Evolutionary conservation across 2,329 filamentous ascomycete species (phyloP).

Genomic region (Claviceps arundinis): DNA sequence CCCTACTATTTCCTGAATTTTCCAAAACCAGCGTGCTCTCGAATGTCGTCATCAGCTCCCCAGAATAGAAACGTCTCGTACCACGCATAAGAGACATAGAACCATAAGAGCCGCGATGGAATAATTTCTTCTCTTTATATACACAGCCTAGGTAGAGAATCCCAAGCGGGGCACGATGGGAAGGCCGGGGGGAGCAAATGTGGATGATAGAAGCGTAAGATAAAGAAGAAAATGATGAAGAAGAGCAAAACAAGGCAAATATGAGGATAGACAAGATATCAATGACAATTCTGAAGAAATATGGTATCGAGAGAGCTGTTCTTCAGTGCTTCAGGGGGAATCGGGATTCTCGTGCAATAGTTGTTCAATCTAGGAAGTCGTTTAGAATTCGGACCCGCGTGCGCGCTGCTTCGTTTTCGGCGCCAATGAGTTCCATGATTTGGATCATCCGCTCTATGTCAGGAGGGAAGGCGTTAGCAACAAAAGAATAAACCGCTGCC

Average conservation of each 20-base stretch:
- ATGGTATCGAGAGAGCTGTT: background rate
- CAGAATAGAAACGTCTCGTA: no score
- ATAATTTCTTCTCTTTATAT: no score
- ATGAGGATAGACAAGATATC: background rate
- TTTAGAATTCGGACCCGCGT: slow-evolving; percentile 46
- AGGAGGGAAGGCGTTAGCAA: background rate
- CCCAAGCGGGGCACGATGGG: no score
- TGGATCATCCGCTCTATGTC: slow-evolving; percentile 45
- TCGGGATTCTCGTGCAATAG: background rate
- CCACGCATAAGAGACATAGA: no score
- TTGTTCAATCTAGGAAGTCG: slow-evolving; percentile 29
- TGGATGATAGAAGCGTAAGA: no score
- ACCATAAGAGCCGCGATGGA: no score
- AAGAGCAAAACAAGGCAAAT: background rate
- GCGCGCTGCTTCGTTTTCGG: slow-evolving; percentile 44
- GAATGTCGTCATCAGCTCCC: no score
- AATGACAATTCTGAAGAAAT: background rate
- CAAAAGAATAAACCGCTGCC: background rate
- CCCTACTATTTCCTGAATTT: no score
- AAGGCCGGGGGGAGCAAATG: no score
- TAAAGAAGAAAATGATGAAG: background rate
- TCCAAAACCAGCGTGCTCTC: no score
- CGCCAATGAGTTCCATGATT: slow-evolving; percentile 46
- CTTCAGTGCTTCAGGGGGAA: background rate
- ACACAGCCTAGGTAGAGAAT: no score